Percentiles rank a stretch among this genome's conserved stretches.
Conservation (phyloP, 306 rosid genomes). For the Quillaja saponaria region DNA sequence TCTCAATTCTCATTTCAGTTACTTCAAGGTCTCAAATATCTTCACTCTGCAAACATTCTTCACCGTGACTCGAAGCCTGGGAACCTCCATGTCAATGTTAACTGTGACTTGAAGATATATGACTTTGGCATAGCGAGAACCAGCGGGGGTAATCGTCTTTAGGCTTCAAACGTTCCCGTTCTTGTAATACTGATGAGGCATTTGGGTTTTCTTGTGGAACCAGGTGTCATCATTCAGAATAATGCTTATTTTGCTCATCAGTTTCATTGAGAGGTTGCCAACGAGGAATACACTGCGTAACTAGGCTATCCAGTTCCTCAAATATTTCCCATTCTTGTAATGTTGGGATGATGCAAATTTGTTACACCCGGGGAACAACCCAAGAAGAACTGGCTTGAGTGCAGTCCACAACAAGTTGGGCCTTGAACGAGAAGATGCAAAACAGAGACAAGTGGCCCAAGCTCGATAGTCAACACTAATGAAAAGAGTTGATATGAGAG, state of each 20-base stretch:
- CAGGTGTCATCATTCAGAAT: no score
- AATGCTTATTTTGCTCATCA: no score
- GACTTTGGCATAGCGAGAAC: constrained; percentile 90
- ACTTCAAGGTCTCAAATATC: constrained; percentile 83
- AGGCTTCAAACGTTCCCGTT: constrained; percentile 6
- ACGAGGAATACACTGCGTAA: no score
- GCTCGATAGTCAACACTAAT: no score
- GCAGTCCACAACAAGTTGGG: no score
- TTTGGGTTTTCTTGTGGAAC: constrained; percentile 14
- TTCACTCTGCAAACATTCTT: constrained; percentile 82
- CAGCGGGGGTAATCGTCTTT: constrained; percentile 45
- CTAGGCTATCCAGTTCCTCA: no score
- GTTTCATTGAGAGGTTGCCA: no score
- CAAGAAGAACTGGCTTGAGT: no score
- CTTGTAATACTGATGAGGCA: constrained; percentile 12
- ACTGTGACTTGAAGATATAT: constrained; percentile 79
- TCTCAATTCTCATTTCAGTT: constrained; percentile 42
- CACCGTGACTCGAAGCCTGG: constrained; percentile 92
- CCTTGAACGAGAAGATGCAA: not conserved
- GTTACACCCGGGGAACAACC: no score
- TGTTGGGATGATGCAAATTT: no score
- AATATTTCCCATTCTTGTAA: no score
- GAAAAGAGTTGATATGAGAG: no score
- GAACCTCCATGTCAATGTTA: constrained; percentile 77
- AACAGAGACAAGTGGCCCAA: not conserved